Base-by-base conservation (phyloP, 176 grass and related monocot species). In the Elaeis guineensis region DNA sequence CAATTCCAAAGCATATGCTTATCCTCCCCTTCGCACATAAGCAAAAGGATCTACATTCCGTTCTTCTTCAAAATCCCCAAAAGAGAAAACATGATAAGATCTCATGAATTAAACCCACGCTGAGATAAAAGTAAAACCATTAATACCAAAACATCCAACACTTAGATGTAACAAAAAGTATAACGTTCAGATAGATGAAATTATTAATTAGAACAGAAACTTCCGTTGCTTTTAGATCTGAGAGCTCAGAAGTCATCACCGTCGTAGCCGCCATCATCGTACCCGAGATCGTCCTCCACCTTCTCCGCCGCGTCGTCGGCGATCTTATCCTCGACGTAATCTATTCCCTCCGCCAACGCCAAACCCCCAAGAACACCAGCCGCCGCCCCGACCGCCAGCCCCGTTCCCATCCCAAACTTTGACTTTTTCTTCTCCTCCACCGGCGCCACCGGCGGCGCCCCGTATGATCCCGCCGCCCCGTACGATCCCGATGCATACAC, bases 241-340 rank as follows among this genome's bases (percentile, higher is more conserved):
- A 30, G 5, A 30, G 5, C 54, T 5, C 6, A 76, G 74, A 61
- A 65, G 51, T 48, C 75, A 24, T 84, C 83, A 18, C 63, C 83
- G 49, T 51, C 62, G 12, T 49, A 57, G 19, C 28, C 72, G 67
- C 49, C 75, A 18, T 63, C 75, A 6, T 39, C 64, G 12, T 77
- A 64, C 52, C 24, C 76, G 52, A 74, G 21, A 62, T 89, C 61
- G 21, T 83, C 80, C 71, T 94, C 84, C 21, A 87, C 84, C 70
- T 19, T 76, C 17, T 94, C 89, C 21, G 74, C 64, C 9, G 53
- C 89, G 20, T 49, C 19, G 1, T 94, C 89, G 51, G 76, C 84
- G 24, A 94, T 30, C 80, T 94, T 94, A 65, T 94, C 4, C 67
- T 88, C 89, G 54, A 94, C 18, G 61, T 79, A 93, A 78, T 85